Base-by-base conservation (phyloP, 1,284 basidiomycete species). In the Exobasidium cylindrosporum region DNA sequence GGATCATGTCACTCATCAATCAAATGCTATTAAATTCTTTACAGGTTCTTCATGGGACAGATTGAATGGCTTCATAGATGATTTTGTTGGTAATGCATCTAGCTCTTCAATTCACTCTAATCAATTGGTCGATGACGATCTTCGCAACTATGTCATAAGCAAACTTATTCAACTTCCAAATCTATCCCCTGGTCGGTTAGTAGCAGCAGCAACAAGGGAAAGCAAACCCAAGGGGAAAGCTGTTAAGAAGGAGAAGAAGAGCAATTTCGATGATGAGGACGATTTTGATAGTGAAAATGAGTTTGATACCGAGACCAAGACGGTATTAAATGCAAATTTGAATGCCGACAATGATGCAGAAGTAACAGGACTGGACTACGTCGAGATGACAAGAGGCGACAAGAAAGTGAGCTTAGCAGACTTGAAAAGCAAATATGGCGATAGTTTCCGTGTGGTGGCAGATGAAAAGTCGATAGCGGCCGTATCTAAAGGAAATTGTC, bases 171-270 rank as follows among this genome's bases (percentile, higher is more conserved):
- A 55, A 21, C 53, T 26, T n/a, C 53, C 53, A 2, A 44, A 26
- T 26, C n/a, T 55, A 17, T 23, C 14, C 29, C 26, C 53, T 17
- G 53, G 53, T 23, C 5, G 53, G 14, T 55, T 44, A 4, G 28
- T 35, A 13, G 31, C 24, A 21, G 29, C 53, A 26, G 29, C 53
- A 11, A 23, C 40, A 23, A 6, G 6, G 4, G 3, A 14, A 14
- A 4, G n/a, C 53, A 55, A 55, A 26, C 32, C 14, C 47, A 55
- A 55, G 53, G 53, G 21, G 29, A 21, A 24, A 50, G 47, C 35
- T 7, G 17, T 17, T 7, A 17, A 40, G 35, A 40, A 40, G 35
- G 35, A 17, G 35, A 10, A 40, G 35, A n/a, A n/a, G n/a, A n/a
- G n/a, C n/a, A n/a, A n/a, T n/a, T n/a, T n/a, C n/a, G n/a, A n/a